Conservation (phyloP, 169 alveolate genomes). For the Plasmodium billcollinsi region DNA sequence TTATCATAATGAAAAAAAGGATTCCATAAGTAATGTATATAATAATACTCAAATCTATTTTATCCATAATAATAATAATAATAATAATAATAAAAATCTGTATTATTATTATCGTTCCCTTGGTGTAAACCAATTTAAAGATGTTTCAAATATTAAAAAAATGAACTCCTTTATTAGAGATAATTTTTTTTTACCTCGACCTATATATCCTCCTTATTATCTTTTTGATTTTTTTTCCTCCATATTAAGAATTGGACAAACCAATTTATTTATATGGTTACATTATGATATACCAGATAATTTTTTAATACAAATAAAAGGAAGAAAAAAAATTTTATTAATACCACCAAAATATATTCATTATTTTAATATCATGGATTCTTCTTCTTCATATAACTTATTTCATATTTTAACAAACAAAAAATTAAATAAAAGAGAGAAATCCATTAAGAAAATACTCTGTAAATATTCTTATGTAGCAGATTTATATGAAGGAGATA, state of each 20-base stretch:
- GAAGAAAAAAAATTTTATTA: constrained; percentile 73
- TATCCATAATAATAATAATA: background rate
- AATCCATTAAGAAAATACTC: constrained; percentile 37
- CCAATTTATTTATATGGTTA: constrained; percentile 73
- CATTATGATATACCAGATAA: constrained; percentile 76
- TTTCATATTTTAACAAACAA: constrained; percentile 41
- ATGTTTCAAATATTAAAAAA: constrained; percentile 67
- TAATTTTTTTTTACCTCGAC: constrained; percentile 63
- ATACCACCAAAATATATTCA: constrained; percentile 60
- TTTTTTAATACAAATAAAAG: constrained; percentile 74
- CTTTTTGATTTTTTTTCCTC: constrained; percentile 67
- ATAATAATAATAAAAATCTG: background rate
- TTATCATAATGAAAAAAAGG: background rate
- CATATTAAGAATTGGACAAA: constrained; percentile 74
- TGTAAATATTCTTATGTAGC: constrained; percentile 54
- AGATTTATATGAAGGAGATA: constrained; percentile 68
- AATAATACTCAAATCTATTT: background rate
- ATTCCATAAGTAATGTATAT: background rate
- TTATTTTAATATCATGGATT: constrained; percentile 61
- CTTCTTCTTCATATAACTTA: constrained; percentile 61
- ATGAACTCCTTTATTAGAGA: constrained; percentile 62
- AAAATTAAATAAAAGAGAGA: constrained; percentile 40
- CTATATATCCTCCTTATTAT: constrained; percentile 53
- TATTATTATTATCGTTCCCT: constrained; percentile 61
- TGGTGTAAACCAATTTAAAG: constrained; percentile 73